Conservation (phyloP, 2,329 filamentous ascomycete genomes). For the Sporothrix protearum region DNA sequence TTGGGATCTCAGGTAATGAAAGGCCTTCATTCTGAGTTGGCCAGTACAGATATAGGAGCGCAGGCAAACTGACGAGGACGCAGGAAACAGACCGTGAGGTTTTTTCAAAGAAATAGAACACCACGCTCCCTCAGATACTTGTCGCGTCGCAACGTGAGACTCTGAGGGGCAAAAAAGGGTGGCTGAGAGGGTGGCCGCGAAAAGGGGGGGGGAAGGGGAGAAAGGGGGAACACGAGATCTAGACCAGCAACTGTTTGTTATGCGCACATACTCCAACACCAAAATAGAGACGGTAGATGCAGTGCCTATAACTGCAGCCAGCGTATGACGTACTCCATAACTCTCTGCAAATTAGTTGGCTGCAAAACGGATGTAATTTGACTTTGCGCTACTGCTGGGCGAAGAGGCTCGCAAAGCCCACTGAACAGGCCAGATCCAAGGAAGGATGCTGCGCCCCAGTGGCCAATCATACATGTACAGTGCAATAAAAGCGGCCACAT, state of each 20-base stretch:
- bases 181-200: background rate
- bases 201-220: conserved; percentile 13
- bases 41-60: too few species aligned
- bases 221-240: conserved; percentile 5
- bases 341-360: background rate
- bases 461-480: background rate
- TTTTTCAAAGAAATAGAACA: too few species aligned
- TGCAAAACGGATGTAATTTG: background rate
- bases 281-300: too few species aligned
- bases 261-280: background rate
- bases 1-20: background rate
- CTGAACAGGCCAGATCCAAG: background rate
- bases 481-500: background rate
- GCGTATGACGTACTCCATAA: conserved; percentile 15
- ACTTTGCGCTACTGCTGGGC: conserved; percentile 8
- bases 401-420: conserved; percentile 1
- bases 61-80: too few species aligned
- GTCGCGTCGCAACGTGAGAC: conserved; percentile 6
- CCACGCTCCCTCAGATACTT: background rate
- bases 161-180: background rate
- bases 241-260: background rate
- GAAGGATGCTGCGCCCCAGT: background rate
- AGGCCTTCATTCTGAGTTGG: too few species aligned
- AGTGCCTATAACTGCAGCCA: background rate
- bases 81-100: background rate